A percentile compares a stretch with the other conserved stretches of the same genome.
phyloP scores from a whole-genome alignment of 2,329 filamentous ascomycete species.

The Periglandula ipomoeae region DNA sequence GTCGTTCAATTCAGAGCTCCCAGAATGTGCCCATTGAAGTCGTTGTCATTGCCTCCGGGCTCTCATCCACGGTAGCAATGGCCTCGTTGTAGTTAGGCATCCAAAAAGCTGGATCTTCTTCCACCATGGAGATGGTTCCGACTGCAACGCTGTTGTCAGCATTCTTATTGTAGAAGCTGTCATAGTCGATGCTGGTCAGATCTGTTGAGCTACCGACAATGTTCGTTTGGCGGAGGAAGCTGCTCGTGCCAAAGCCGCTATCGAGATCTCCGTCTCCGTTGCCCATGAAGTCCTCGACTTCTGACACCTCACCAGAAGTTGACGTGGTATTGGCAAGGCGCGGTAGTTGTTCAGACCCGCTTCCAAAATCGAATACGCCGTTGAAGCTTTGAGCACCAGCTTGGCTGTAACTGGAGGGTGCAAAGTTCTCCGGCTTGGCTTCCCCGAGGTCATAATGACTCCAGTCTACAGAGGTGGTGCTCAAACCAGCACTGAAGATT shows the following conservation, averaged over 20 bases:
- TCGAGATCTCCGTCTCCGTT: conserved; percentile 40
- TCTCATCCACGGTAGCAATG: conserved; percentile 27
- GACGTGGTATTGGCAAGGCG: conserved; percentile 48
- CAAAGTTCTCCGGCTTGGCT: conserved; percentile 38
- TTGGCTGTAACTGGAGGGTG: conserved; percentile 46
- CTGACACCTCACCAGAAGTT: conserved; percentile 58
- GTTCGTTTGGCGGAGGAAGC: conserved; percentile 36
- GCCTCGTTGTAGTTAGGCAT: conserved; percentile 35
- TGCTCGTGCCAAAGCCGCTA: conserved; percentile 36
- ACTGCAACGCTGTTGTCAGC: conserved; percentile 28
- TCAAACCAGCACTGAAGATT: conserved; percentile 53
- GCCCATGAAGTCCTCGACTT: conserved; percentile 51
- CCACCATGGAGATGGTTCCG: conserved; percentile 38
- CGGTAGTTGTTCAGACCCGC: conserved; percentile 44
- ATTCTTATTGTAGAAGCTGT: conserved; percentile 44
- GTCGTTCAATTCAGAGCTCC: conserved; percentile 21
- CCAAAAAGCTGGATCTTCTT: conserved; percentile 43
- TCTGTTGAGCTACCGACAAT: conserved; percentile 33
- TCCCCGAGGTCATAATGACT: conserved; percentile 37
- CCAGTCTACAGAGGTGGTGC: conserved; percentile 41
- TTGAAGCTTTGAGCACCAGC: conserved; percentile 40
- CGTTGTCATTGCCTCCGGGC: conserved; percentile 23
- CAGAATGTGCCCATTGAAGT: conserved; percentile 24
- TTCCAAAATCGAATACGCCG: conserved; percentile 40
- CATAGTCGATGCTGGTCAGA: conserved; percentile 42